Conservation (phyloP, 192 early-diverging fungal genomes). For the Oehlia diaphana region DNA sequence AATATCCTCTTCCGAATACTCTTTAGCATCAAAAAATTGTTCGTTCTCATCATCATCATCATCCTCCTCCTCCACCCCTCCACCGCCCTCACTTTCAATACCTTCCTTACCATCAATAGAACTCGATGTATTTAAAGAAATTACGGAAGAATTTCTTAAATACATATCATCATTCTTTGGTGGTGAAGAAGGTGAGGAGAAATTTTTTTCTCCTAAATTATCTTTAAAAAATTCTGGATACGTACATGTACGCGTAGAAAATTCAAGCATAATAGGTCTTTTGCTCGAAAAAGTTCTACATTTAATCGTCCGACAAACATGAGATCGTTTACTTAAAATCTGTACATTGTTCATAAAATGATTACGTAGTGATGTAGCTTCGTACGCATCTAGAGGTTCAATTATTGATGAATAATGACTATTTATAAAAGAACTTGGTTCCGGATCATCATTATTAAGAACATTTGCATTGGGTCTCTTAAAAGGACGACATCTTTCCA, state of each 20-base stretch:
- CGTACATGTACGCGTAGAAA: not conserved
- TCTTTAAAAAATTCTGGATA: not conserved
- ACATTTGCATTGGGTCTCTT: conserved; percentile 2
- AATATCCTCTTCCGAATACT: not conserved
- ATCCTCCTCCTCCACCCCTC: not conserved
- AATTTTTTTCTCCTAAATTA: not conserved
- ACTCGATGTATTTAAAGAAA: not conserved
- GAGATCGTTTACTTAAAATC: not conserved
- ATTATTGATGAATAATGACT: conserved; percentile 1
- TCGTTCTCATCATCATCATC: not conserved
- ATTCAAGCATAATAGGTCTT: not conserved
- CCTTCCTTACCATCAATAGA: not conserved
- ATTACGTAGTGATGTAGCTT: not conserved
- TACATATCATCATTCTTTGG: not conserved
- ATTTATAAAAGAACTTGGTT: not conserved
- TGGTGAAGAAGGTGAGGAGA: not conserved
- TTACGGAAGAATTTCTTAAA: not conserved
- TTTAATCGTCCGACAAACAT: not conserved
- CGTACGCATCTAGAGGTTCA: conserved; percentile 2
- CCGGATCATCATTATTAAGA: not conserved
- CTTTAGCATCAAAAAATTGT: conserved; percentile 11
- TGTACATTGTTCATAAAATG: conserved; percentile 4
- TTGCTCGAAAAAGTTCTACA: not conserved
- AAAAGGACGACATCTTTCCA: not conserved
- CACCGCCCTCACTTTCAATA: not conserved